phyloP scores from a whole-genome alignment of 495 filamentous ascomycete genomes.

The Penicillium arizonense region DNA sequence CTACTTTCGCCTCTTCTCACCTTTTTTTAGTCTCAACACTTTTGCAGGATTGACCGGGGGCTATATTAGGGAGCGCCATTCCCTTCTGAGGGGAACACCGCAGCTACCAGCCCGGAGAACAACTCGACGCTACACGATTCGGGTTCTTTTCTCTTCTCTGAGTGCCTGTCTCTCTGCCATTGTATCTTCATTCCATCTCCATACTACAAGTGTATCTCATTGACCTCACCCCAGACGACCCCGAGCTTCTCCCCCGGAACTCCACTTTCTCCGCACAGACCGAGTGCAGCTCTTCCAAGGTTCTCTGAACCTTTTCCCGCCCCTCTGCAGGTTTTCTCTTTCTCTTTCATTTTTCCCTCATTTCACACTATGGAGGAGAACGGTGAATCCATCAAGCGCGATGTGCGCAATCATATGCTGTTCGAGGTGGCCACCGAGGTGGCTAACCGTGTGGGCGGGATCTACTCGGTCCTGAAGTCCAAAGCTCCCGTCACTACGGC shows the following conservation, averaged over 20 bases:
- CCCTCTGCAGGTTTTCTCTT: constrained; percentile 7
- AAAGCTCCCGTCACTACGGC: constrained; percentile 97
- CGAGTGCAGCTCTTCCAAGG: constrained; percentile 19
- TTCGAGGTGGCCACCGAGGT: constrained; percentile 98
- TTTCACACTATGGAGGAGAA: constrained; percentile 32
- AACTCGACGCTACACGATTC: too few relatives aligned
- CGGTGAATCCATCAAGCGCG: constrained; percentile 50
- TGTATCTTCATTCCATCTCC: neutral
- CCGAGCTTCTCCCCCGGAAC: neutral
- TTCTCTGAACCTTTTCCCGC: constrained; percentile 3
- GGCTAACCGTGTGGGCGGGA: constrained; percentile 95
- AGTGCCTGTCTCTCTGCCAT: too few relatives aligned
- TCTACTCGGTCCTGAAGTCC: constrained; percentile 98
- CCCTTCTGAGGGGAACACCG: too few relatives aligned
- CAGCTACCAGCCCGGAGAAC: too few relatives aligned
- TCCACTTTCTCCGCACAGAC: constrained; percentile 29
- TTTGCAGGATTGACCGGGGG: too few relatives aligned
- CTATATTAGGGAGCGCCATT: too few relatives aligned
- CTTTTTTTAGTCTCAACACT: too few relatives aligned
- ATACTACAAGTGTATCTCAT: neutral
- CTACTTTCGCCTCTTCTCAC: too few relatives aligned
- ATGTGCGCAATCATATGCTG: constrained; percentile 77
- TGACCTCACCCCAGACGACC: neutral
- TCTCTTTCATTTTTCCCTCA: constrained; percentile 5
- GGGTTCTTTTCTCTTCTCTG: too few relatives aligned